Conservation (phyloP, 108 stramenopile species). For the Skeletonema costatum region DNA sequence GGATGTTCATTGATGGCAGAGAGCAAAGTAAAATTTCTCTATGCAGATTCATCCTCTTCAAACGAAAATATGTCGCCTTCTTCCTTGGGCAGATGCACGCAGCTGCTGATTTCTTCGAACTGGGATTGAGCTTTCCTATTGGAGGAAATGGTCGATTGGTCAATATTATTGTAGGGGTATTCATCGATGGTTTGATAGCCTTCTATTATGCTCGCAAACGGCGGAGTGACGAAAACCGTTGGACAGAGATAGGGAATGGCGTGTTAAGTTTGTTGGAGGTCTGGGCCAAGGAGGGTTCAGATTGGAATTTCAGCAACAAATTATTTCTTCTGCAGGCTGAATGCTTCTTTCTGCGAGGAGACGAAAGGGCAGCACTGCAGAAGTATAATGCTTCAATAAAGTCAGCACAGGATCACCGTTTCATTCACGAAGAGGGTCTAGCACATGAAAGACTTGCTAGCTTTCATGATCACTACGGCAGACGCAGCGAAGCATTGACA, state of each 20-base stretch:
- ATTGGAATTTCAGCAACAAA: constrained; percentile 50
- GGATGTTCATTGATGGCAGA: neutral
- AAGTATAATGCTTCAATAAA: constrained; percentile 42
- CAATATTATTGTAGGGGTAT: constrained; percentile 26
- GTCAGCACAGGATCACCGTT: constrained; percentile 36
- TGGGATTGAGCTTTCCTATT: constrained; percentile 3
- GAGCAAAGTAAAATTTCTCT: neutral
- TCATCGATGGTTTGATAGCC: constrained; percentile 44
- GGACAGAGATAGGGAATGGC: constrained; percentile 14
- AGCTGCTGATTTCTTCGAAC: constrained; percentile 12
- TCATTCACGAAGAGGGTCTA: constrained; percentile 45
- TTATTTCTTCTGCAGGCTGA: constrained; percentile 50
- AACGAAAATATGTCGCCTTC: constrained; percentile 11
- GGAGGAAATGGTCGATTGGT: constrained; percentile 15
- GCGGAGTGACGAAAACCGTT: neutral
- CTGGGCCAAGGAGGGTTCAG: constrained; percentile 36
- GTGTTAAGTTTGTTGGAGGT: constrained; percentile 16
- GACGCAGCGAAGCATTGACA: constrained; percentile 2
- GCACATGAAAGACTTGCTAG: constrained; percentile 39
- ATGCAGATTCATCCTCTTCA: constrained; percentile 2
- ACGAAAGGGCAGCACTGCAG: constrained; percentile 27
- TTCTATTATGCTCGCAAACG: constrained; percentile 20
- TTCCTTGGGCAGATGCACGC: constrained; percentile 10
- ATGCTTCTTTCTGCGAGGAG: constrained; percentile 23
- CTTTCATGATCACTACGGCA: constrained; percentile 9